These are phyloP conservation scores for Phytopythium ostracodes DNA, from an alignment of 352 stramenopile genomes.

Conservation along the genomic window DNA sequence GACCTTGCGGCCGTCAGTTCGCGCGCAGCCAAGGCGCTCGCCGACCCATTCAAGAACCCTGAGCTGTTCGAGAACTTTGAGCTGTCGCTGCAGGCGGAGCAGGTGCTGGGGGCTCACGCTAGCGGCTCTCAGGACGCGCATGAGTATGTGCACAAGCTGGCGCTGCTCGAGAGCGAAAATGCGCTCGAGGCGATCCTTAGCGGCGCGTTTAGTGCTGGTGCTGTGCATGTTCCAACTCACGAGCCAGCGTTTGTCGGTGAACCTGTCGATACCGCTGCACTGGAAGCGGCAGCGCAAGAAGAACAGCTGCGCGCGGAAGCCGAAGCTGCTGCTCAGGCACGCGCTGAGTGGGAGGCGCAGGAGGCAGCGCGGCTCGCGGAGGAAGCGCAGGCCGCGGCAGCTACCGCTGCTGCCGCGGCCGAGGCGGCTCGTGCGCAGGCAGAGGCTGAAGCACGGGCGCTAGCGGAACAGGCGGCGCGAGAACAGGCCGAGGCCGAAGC, in stretches of 20 bases:
- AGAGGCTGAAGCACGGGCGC: slow-evolving; percentile 18
- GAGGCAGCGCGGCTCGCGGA: slow-evolving; percentile 24
- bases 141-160: slow-evolving; percentile 72
- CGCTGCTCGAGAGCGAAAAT: slow-evolving; percentile 59
- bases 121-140: slow-evolving; percentile 47
- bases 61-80: slow-evolving; percentile 96
- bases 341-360: slow-evolving; percentile 15
- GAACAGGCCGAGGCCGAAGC: slow-evolving; percentile 25
- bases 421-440: slow-evolving; percentile 23
- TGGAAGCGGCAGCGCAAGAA: slow-evolving; percentile 19
- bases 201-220: slow-evolving; percentile 12
- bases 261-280: slow-evolving; percentile 12
- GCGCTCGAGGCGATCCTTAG: slow-evolving; percentile 48
- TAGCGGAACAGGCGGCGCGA: slow-evolving; percentile 18
- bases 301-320: slow-evolving; percentile 15
- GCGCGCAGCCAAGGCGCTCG: slow-evolving; percentile 93
- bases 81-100: slow-evolving; percentile 93
- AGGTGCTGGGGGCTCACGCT: slow-evolving; percentile 84
- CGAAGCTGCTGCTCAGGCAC: slow-evolving; percentile 23
- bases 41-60: slow-evolving; percentile 88
- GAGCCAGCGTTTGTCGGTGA: slow-evolving; percentile 10
- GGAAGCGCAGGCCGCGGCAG: slow-evolving; percentile 18
- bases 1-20: slow-evolving; percentile 85
- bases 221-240: slow-evolving; percentile 1
- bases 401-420: slow-evolving; percentile 8